Conservation (phyloP, 805 yeast genomes). For the Myxozyma udenii region DNA sequence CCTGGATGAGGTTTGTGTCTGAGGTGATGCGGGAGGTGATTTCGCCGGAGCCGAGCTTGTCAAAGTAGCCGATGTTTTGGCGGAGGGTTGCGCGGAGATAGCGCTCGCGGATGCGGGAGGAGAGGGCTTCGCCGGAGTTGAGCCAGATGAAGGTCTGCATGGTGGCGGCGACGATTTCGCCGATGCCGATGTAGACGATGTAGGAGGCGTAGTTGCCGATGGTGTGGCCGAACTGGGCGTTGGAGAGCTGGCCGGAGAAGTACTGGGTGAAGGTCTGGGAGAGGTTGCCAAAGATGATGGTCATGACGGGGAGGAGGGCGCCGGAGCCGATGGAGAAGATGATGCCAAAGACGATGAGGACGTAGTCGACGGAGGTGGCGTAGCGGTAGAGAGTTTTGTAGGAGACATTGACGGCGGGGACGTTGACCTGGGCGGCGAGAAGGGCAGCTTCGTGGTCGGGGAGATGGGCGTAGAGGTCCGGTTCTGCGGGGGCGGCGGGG, state of each 20-base stretch:
- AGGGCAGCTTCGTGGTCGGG: constrained; percentile 37
- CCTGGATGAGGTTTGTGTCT: constrained; percentile 42
- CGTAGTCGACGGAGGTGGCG: constrained; percentile 34
- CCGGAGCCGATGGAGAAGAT: constrained; percentile 31
- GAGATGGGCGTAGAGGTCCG: constrained; percentile 30
- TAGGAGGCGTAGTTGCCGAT: neutral
- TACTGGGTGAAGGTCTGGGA: constrained; percentile 31
- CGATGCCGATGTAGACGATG: neutral
- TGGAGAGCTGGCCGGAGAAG: neutral
- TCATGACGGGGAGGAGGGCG: constrained; percentile 41
- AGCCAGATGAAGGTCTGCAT: constrained; percentile 39
- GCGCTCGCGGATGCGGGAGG: constrained; percentile 2
- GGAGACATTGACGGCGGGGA: constrained; percentile 29
- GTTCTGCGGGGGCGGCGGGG: too few relatives aligned
- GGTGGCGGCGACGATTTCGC: constrained; percentile 15
- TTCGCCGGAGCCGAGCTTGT: constrained; percentile 44
- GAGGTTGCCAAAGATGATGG: constrained; percentile 42
- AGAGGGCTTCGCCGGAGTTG: constrained; percentile 40
- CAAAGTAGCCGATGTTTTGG: constrained; percentile 38
- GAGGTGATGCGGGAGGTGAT: constrained; percentile 44
- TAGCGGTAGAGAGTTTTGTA: constrained; percentile 36
- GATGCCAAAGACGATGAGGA: constrained; percentile 34
- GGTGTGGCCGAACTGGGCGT: neutral
- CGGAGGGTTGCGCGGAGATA: neutral
- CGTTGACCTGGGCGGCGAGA: constrained; percentile 37